Conservation (phyloP, 2,329 filamentous ascomycete species). For the Fusarium sp. region DNA sequence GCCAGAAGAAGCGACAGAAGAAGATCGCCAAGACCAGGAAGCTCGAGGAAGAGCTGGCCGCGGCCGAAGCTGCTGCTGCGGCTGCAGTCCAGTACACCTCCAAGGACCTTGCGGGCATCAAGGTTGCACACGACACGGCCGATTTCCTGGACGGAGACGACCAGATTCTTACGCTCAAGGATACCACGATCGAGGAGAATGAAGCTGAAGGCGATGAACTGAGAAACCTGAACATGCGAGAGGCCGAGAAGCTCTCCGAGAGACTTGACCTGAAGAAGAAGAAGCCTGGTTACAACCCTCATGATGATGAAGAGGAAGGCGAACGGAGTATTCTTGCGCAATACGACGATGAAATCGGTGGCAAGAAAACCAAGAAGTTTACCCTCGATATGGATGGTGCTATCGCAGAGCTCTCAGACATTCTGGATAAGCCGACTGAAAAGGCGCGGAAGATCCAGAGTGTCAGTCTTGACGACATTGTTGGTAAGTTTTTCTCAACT, state of each 20-base stretch:
- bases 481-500: slow-evolving; percentile 54
- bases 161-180: slow-evolving; percentile 94
- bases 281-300: slow-evolving; percentile 88
- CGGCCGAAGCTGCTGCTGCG: slow-evolving; percentile 75
- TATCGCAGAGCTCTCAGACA: slow-evolving; percentile 71
- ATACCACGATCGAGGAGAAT: slow-evolving; percentile 84
- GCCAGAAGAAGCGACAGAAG: slow-evolving; percentile 93
- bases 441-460: slow-evolving; percentile 73
- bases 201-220: slow-evolving; percentile 93
- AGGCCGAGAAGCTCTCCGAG: slow-evolving; percentile 79
- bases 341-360: slow-evolving; percentile 95
- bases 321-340: slow-evolving; percentile 81
- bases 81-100: slow-evolving; percentile 80
- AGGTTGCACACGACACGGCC: slow-evolving; percentile 87
- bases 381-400: slow-evolving; percentile 85
- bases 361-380: slow-evolving; percentile 89
- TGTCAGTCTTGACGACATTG: slow-evolving; percentile 84
- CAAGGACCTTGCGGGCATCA: slow-evolving; percentile 88
- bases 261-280: slow-evolving; percentile 90
- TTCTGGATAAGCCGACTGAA: slow-evolving; percentile 63
- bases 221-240: slow-evolving; percentile 79
- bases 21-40: slow-evolving; percentile 84
- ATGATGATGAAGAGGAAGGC: slow-evolving; percentile 74
- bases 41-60: slow-evolving; percentile 80
- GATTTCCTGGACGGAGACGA: slow-evolving; percentile 87